Evolutionary conservation across 495 filamentous ascomycete genomes (phyloP).

Genomic region (Parathielavia hyrcaniae): DNA sequence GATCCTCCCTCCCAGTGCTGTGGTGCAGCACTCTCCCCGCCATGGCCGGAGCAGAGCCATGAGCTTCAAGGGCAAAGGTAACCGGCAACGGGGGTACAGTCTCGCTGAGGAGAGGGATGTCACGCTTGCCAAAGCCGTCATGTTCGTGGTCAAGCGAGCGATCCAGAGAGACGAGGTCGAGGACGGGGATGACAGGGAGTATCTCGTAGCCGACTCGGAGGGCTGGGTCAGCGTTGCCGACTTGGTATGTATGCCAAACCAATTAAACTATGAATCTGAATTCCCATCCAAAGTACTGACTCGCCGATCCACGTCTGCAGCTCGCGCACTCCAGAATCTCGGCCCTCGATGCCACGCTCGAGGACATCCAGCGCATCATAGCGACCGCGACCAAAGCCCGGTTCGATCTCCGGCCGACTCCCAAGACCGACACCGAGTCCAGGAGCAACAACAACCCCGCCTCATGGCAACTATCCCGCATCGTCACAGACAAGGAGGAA

Average conservation of each 20-base stretch:
- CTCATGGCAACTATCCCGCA: constrained; percentile 31
- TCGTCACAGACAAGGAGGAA: constrained; percentile 23
- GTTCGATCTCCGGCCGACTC: constrained; percentile 26
- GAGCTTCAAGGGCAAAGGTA: constrained; percentile 35
- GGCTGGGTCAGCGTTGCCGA: constrained; percentile 39
- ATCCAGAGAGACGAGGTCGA: constrained; percentile 33
- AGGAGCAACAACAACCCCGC: constrained; percentile 25
- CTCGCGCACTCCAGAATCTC: constrained; percentile 33
- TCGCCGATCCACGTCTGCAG: constrained; percentile 19
- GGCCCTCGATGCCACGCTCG: constrained; percentile 30
- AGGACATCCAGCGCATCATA: constrained; percentile 34
- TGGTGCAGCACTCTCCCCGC: constrained; percentile 38
- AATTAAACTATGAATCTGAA: too few relatives aligned
- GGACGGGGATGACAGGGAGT: constrained; percentile 34
- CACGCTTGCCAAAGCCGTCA: constrained; percentile 39
- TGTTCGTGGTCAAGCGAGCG: constrained; percentile 40
- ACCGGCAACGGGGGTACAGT: constrained; percentile 34
- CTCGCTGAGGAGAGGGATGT: constrained; percentile 40
- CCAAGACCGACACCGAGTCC: constrained; percentile 15
- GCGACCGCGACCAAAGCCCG: constrained; percentile 32
- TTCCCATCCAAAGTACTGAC: constrained; percentile 5
- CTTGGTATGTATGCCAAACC: constrained; percentile 32
- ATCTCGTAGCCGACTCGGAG: constrained; percentile 37
- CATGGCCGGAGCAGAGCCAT: constrained; percentile 42
- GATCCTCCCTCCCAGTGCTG: constrained; percentile 40